Base-by-base conservation (phyloP, 371 early-diverging fungal genomes). In the Blastocladiella emersonii region DNA sequence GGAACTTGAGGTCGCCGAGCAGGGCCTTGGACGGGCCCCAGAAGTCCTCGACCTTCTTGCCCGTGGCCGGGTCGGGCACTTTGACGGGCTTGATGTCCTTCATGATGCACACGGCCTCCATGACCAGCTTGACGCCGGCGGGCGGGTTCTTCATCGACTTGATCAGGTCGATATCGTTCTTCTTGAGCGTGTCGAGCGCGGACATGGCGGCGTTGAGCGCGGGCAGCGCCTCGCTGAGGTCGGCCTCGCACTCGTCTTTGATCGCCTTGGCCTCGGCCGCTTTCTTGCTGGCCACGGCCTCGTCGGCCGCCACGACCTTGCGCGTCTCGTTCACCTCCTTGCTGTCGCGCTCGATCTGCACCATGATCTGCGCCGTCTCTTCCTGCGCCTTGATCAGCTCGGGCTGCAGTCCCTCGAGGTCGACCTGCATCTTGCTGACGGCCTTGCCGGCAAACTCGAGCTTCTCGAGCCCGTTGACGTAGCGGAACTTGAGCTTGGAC, bases 91-190 rank as follows among this genome's bases (percentile, higher is more conserved):
- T 82, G 65, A 79, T 73, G 6, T 67, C 72, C 63, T 83, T 76
- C 78, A 85, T 74, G 64, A 79, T 78, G 68, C 81, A 84, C 6
- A 83, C 75, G 0, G 80, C 77, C 68, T 85, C 82, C 25, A 85
- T 79, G 48, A 81, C 78, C 3, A 79, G 74, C 63, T 82, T 84
- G n/a, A 85, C 78, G 53, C 81, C 79, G 59, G 79, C 81, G 0
- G 84, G 84, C n/a, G 86, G 86, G n/a, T 76, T 67, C 64, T 78
- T 78, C 84, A 85, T 84, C 61, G 72, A 73, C 36, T 79, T 74
- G 13, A 85, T 78, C 75, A 83, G 80, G 57, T 76, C 79, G 43
- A 85, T 74, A 65, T 81, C 78, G 69, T 73, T 76, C 65, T 83
- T 83, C 25, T 78, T 75, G 0, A 82, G 71, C 15, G 72, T 75